These are phyloP conservation scores for Trifolium dubium DNA, from an alignment of 306 rosid species.

Conservation along the genomic window DNA sequence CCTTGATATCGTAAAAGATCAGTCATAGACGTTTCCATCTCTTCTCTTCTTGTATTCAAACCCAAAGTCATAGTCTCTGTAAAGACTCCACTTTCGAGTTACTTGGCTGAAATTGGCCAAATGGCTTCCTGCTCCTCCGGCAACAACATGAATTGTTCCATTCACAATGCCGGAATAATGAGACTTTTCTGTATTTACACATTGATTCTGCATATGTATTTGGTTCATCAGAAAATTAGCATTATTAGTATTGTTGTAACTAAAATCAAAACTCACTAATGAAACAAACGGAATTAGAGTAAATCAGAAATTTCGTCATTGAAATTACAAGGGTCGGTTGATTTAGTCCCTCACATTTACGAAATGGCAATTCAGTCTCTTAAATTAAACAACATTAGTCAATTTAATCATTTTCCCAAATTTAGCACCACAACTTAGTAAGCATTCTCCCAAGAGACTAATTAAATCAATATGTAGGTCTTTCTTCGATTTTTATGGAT, in stretches of 20 bases:
- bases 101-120: constrained; percentile 55
- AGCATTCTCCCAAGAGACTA: too few species aligned
- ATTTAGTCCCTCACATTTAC: not conserved
- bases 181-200: constrained; percentile 62
- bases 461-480: not conserved
- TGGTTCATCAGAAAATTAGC: constrained; percentile 13
- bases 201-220: constrained; percentile 59
- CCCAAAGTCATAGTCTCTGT: constrained; percentile 71
- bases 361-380: not conserved
- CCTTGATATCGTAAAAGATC: constrained; percentile 74
- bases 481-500: not conserved
- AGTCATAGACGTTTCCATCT: constrained; percentile 71
- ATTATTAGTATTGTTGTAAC: constrained; percentile 23
- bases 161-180: constrained; percentile 63
- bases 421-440: not conserved
- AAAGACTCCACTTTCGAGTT: constrained; percentile 70
- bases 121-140: constrained; percentile 80
- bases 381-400: not conserved
- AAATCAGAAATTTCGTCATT: not conserved
- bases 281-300: not conserved
- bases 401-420: too few species aligned
- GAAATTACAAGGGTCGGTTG: not conserved
- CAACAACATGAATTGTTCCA: constrained; percentile 89
- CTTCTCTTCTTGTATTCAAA: constrained; percentile 82
- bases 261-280: constrained; percentile 16